These are phyloP conservation scores for Colletotrichum musae DNA, from an alignment of 2,329 filamentous ascomycete species.

Conservation along the genomic window DNA sequence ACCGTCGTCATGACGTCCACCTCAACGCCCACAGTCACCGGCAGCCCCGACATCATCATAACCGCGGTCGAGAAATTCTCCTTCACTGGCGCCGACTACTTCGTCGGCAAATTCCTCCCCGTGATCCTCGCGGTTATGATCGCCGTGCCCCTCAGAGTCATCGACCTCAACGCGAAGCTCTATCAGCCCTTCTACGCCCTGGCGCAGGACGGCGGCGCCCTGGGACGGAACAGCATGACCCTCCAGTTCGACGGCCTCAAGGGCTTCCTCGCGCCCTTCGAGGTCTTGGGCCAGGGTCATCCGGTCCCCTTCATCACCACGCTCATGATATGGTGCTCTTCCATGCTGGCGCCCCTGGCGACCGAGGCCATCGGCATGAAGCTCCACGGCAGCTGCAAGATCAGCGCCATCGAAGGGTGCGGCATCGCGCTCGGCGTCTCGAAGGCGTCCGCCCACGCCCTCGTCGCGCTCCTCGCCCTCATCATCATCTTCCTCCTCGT, in stretches of 20 bases:
- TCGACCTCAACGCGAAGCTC: slow-evolving; percentile 57
- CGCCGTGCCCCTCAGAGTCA: slow-evolving; percentile 55
- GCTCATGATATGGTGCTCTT: slow-evolving; percentile 51
- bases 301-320: slow-evolving; percentile 56
- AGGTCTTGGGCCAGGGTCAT: slow-evolving; percentile 51
- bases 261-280: slow-evolving; percentile 53
- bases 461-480: slow-evolving; percentile 50
- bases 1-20: slow-evolving; percentile 46
- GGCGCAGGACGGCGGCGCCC: slow-evolving; percentile 52
- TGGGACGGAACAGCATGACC: slow-evolving; percentile 58
- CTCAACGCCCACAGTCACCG: slow-evolving; percentile 22
- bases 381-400: slow-evolving; percentile 52
- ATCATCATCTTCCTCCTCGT: slow-evolving; percentile 50
- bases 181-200: slow-evolving; percentile 62
- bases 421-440: slow-evolving; percentile 53
- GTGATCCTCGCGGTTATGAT: slow-evolving; percentile 56
- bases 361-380: slow-evolving; percentile 57
- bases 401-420: slow-evolving; percentile 49
- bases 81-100: slow-evolving; percentile 51
- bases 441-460: slow-evolving; percentile 47
- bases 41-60: slow-evolving; percentile 32
- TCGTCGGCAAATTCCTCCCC: slow-evolving; percentile 59
- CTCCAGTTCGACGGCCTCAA: slow-evolving; percentile 57
- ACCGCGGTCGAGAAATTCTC: slow-evolving; percentile 44
- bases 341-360: slow-evolving; percentile 55